Base-by-base conservation (phyloP, 1,139 yeast genomes). In the Magnusiomyces suaveolens region DNA sequence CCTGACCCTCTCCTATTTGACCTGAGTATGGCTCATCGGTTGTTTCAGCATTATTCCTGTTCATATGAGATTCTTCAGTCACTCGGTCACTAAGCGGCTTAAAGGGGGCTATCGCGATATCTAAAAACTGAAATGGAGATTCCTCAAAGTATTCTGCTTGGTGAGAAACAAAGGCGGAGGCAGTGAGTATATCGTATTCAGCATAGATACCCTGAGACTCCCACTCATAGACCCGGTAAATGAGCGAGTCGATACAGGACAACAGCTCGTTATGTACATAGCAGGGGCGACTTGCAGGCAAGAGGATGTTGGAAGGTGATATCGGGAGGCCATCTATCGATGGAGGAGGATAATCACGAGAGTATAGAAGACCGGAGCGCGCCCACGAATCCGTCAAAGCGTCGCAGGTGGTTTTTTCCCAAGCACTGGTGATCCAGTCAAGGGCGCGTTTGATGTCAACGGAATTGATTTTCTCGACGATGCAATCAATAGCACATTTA, bases 101-200 rank as follows among this genome's bases (percentile, higher is more conserved):
- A 29, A 55, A 55, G 33, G 52, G 57, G 3, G 57, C 55, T 2
- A 55, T 55, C 26, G 47, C 46, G 24, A 55, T 48, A 20, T 52
- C 54, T 14, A 55, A 48, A 46, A 50, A 52, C 43, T 55, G 55
- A 16, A 44, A 47, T 3, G 46, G 53, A 18, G 36, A 25, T 21
- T 55, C 57, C 16, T 36, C 4, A 4, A 52, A 46, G 1, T 41
- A 16, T 38, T 55, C 57, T 21, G 50, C 57, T 8, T 18, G 12
- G 3, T 55, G 57, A 26, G 50, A 47, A 16, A 52, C 32, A 25
- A 36, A 55, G 16, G 24, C 36, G 18, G 48, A 54, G 21, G 53
- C 33, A 18, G 44, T 44, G 1, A 54, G 25, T 3, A 26, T 16
- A 51, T 38, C 21, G 10, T 10, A 16, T 38, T 25, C 20, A 38